Base-by-base conservation (phyloP, 1,139 yeast genomes). In the Saccharomyces hybrid region DNA sequence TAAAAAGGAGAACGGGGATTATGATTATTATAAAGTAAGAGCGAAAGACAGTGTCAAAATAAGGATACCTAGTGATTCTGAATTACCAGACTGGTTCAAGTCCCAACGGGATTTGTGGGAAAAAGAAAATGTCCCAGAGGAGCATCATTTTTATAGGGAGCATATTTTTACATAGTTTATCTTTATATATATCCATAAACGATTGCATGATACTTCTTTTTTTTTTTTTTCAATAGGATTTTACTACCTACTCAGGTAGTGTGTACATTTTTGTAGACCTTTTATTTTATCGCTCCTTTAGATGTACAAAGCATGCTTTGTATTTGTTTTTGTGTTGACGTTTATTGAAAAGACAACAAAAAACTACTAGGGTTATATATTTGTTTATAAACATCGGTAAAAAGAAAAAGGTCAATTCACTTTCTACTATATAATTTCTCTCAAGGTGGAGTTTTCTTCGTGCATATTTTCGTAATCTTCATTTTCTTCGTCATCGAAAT, bases 21-120 rank as follows among this genome's bases (percentile, higher is more conserved):
- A 63, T 55, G 65, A 61, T 31, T 69, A 61, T 51, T 69, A 69
- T 51, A 63, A 63, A 52, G 48, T 54, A 14, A 31, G 31, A 13
- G 51, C 53, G 6, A 53, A 57, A 28, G 62, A 64, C 42, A 53
- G 62, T 2, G 66, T 77, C 16, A 64, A 66, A 20, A 71, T 86
- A 52, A 74, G 74, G 54, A 73, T 88, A 6, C 95, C 96, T 0
- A 73, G 78, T 2, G 88, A 83, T 54, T 71, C 74, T 30, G 75
- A 78, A 51, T 73, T 88, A 32, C 95, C 96, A 0, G 75, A 70
- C 2, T 88, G 96, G 96, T 86, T 86, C 63, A 73, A 75, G 20
- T 71, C 74, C 50, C 85, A 84, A 53, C 69, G 90, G 55, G 79
- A 81, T 58, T 67, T 75, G 57, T 87, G 95, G 95, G 86, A 83